A percentile compares a stretch with the other conserved stretches of the same genome.
Evolutionary conservation across 1,139 yeast genomes (phyloP).

Genomic region (Geotrichum cucujoidarum): DNA sequence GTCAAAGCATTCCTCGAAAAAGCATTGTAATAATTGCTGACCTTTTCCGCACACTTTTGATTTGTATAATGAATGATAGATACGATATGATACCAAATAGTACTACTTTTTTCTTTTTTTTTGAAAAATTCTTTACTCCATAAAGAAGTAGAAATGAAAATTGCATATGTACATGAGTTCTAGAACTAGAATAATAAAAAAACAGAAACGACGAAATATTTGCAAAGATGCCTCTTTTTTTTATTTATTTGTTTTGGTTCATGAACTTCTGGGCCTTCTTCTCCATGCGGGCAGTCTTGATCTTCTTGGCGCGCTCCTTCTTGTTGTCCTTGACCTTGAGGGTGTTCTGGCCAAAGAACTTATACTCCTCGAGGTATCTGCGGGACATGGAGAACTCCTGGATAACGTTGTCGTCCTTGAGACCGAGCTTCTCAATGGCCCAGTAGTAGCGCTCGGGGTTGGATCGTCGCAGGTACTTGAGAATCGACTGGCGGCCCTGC

Average conservation of each 20-base stretch:
- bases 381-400: slow-evolving; percentile 81
- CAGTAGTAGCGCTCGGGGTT: slow-evolving; percentile 79
- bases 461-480: slow-evolving; percentile 74
- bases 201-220: not conserved
- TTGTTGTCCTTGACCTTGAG: slow-evolving; percentile 30
- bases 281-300: slow-evolving; percentile 28
- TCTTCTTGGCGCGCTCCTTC: slow-evolving; percentile 31
- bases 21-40: too few relatives aligned
- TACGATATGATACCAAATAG: too few relatives aligned
- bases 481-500: slow-evolving; percentile 78
- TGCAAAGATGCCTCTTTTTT: too few relatives aligned
- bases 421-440: slow-evolving; percentile 81
- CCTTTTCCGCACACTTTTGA: too few relatives aligned
- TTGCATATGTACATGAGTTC: not conserved
- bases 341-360: slow-evolving; percentile 63
- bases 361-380: slow-evolving; percentile 77
- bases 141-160: too few relatives aligned
- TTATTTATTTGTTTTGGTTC: too few relatives aligned
- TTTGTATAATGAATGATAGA: too few relatives aligned
- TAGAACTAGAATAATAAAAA: slow-evolving; percentile 3
- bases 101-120: too few relatives aligned
- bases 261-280: slow-evolving; percentile 30
- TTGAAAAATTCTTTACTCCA: too few relatives aligned
- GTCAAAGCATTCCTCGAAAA: slow-evolving; percentile 55
- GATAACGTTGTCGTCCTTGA: slow-evolving; percentile 72